These are phyloP conservation scores for Boletus rubroflammeus DNA, from an alignment of 768 basidiomycete species.

Conservation along the genomic window DNA sequence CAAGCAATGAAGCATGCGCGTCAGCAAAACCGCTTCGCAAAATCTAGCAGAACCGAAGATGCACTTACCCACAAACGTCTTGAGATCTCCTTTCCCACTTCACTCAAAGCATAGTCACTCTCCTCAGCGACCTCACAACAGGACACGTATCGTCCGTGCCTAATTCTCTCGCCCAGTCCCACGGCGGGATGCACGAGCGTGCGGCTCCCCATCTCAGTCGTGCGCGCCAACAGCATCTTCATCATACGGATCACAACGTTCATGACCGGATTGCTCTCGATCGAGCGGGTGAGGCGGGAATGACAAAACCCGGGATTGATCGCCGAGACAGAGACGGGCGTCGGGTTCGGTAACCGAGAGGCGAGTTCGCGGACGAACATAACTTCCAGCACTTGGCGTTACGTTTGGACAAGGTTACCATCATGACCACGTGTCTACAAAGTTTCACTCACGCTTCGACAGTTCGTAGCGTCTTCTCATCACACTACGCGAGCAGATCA, in stretches of 20 bases:
- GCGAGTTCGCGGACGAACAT: constrained; percentile 37
- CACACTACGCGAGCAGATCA: constrained; percentile 9
- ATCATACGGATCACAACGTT: neutral
- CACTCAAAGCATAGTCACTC: constrained; percentile 32
- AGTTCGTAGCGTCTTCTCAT: constrained; percentile 26
- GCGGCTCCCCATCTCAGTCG: constrained; percentile 35
- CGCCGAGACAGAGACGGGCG: constrained; percentile 29
- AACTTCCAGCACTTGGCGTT: constrained; percentile 28
- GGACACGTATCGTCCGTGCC: constrained; percentile 32
- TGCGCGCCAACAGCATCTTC: constrained; percentile 27
- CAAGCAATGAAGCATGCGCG: neutral
- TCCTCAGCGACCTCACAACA: constrained; percentile 26
- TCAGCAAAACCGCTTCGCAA: neutral
- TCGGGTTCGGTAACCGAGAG: constrained; percentile 26
- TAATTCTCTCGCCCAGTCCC: constrained; percentile 19
- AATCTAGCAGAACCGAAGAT: neutral
- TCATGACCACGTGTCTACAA: neutral
- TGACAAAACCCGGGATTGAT: constrained; percentile 36
- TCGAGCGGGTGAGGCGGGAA: constrained; percentile 28
- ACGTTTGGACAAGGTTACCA: neutral
- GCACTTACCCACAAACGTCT: constrained; percentile 34
- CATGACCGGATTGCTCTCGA: constrained; percentile 6
- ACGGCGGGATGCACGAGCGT: constrained; percentile 34
- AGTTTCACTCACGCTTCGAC: constrained; percentile 24
- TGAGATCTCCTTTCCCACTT: constrained; percentile 30